Conservation (phyloP, 228 moss, liverwort and hornwort genomes). For the Sphagnum fallax region DNA sequence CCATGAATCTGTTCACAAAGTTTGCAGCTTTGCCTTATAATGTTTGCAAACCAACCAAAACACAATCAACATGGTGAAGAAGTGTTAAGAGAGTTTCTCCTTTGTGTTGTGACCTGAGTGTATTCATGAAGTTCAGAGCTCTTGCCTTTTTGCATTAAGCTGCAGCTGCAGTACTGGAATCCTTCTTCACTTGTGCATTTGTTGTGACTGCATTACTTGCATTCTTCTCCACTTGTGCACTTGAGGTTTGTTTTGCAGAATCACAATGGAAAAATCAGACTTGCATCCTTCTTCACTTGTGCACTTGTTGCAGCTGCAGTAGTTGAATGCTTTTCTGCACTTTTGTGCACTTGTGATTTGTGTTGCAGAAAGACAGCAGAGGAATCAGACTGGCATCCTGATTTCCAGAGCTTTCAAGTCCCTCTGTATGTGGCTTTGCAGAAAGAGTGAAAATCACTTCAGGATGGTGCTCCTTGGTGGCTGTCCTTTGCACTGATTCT, state of each 20-base stretch:
- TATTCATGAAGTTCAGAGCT: neutral
- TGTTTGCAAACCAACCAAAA: too few species aligned
- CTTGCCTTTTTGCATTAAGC: too few species aligned
- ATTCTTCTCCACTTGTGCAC: too few species aligned
- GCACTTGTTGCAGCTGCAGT: conserved; percentile 62
- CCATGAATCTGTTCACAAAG: too few species aligned
- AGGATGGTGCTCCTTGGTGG: neutral
- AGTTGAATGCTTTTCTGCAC: conserved; percentile 65
- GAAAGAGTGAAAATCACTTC: too few species aligned
- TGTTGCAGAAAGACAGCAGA: conserved; percentile 52
- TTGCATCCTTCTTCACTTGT: neutral
- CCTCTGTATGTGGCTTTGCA: conserved; percentile 42
- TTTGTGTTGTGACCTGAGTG: conserved; percentile 51
- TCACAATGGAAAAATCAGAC: too few species aligned
- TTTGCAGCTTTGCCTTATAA: too few species aligned
- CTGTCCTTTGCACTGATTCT: neutral
- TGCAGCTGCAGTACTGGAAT: too few species aligned
- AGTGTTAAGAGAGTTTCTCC: conserved; percentile 1
- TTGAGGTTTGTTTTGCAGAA: too few species aligned
- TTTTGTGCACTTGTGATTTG: conserved; percentile 61
- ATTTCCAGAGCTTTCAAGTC: conserved; percentile 69
- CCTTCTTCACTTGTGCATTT: too few species aligned
- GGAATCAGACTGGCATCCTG: conserved; percentile 66
- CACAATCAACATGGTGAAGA: too few species aligned
- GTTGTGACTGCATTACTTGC: too few species aligned